Conservation (phyloP, 805 yeast genomes). For the Spathaspora arborariae region DNA sequence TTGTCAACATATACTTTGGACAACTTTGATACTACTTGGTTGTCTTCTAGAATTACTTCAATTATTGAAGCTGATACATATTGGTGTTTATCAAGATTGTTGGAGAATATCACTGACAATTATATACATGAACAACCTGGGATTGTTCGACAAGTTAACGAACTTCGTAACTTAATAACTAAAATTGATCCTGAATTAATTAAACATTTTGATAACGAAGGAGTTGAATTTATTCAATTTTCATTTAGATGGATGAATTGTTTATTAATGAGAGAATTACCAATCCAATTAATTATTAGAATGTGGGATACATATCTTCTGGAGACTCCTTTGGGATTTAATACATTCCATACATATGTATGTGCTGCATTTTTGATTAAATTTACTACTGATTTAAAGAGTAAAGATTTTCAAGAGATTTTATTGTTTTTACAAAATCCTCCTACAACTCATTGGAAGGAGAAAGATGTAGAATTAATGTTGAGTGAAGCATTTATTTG, state of each 20-base stretch:
- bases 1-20: constrained; percentile 39
- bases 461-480: constrained; percentile 85
- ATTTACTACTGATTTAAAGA: constrained; percentile 74
- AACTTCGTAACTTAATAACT: constrained; percentile 68
- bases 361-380: constrained; percentile 94
- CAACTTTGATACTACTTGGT: constrained; percentile 54
- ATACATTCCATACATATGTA: constrained; percentile 91
- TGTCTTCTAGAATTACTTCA: constrained; percentile 58
- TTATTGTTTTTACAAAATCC: constrained; percentile 87
- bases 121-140: constrained; percentile 99
- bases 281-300: constrained; percentile 71
- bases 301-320: constrained; percentile 97
- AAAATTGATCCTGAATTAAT: constrained; percentile 75
- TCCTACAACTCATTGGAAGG: constrained; percentile 83
- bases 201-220: constrained; percentile 72
- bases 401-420: constrained; percentile 92
- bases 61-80: constrained; percentile 92
- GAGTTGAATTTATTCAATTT: constrained; percentile 92
- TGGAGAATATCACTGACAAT: constrained; percentile 95
- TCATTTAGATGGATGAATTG: constrained; percentile 99
- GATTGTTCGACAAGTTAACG: constrained; percentile 84
- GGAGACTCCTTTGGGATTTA: constrained; percentile 74
- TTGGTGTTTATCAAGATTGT: constrained; percentile 89
- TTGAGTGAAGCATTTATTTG: constrained; percentile 95
- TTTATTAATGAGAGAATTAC: constrained; percentile 87